Percentiles rank a stretch among this genome's conserved stretches.
Evolutionary conservation across 164 flowering plant genomes (phyloP).

Genomic region (Protea cynaroides): DNA sequence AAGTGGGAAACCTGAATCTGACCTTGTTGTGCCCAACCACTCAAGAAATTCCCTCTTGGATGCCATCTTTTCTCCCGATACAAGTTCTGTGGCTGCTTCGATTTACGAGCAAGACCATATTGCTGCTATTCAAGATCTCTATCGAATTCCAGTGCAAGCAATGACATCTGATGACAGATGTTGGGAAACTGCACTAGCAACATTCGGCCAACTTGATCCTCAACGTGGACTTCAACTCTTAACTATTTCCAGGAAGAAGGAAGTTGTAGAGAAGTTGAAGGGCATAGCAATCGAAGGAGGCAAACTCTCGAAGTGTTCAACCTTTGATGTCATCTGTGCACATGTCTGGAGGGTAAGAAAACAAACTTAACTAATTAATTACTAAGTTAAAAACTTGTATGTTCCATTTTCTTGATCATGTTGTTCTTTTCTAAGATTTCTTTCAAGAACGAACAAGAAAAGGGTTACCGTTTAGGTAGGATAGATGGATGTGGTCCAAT

Average conservation of each 20-base stretch:
- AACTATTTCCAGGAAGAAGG: constrained; percentile 13
- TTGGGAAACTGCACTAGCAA: constrained; percentile 20
- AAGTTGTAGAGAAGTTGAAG: constrained; percentile 16
- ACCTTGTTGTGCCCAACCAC: constrained; percentile 13
- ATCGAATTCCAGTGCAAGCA: constrained; percentile 20
- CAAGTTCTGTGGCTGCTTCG: constrained; percentile 5
- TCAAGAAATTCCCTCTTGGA: constrained; percentile 9
- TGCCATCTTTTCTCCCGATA: constrained; percentile 1
- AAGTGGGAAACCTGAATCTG: constrained; percentile 18
- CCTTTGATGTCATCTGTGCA: constrained; percentile 25
- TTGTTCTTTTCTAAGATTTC: no score
- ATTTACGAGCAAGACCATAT: constrained; percentile 19
- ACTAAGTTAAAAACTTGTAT: no score
- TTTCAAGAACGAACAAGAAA: no score
- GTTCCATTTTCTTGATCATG: no score
- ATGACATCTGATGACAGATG: constrained; percentile 21
- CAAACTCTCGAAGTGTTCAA: constrained; percentile 23
- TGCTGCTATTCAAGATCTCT: constrained; percentile 25
- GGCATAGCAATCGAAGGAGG: constrained; percentile 15
- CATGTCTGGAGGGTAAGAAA: constrained; percentile 25
- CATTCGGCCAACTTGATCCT: constrained; percentile 9
- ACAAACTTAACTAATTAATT: no score
- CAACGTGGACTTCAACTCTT: constrained; percentile 15
- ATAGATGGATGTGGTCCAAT: no score
- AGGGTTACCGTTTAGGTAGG: no score